Conservation (phyloP, 495 filamentous ascomycete genomes). For the Tuber indicum region DNA sequence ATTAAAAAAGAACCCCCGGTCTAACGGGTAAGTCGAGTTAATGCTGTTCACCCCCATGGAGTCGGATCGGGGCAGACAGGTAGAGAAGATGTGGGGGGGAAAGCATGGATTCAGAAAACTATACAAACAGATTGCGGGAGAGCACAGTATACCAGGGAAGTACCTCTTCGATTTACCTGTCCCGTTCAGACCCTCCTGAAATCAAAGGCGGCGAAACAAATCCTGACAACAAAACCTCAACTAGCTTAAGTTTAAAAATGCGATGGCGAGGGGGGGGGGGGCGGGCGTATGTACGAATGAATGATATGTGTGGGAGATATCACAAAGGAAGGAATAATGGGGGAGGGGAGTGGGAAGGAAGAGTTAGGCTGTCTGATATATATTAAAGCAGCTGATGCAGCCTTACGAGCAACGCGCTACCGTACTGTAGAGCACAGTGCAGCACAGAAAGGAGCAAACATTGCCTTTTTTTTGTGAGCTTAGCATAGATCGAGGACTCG, state of each 20-base stretch:
- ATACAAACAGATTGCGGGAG: conserved; percentile 3
- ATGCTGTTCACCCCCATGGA: background rate
- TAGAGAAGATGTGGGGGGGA: background rate
- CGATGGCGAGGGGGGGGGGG: background rate
- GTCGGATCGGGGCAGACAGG: background rate
- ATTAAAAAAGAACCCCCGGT: background rate
- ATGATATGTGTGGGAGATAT: background rate
- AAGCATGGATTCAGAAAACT: background rate
- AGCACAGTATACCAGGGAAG: conserved; percentile 1
- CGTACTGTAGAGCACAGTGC: background rate
- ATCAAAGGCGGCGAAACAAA: conserved; percentile 1
- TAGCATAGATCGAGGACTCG: background rate
- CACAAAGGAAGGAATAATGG: background rate
- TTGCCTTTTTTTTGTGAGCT: background rate
- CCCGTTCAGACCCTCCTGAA: background rate
- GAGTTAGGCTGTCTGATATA: background rate
- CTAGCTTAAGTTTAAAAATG: background rate
- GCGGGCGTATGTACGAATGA: background rate
- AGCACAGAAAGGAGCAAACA: background rate
- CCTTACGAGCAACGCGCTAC: background rate
- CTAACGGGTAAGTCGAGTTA: background rate
- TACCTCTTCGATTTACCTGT: background rate
- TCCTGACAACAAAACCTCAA: conserved; percentile 1
- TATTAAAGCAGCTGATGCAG: background rate
- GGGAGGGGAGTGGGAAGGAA: background rate